Evolutionary conservation across 78 protist species (phyloP), one percentile per base, ranked within the genome.

Genomic region (Dictyostelium firmibasis): DNA sequence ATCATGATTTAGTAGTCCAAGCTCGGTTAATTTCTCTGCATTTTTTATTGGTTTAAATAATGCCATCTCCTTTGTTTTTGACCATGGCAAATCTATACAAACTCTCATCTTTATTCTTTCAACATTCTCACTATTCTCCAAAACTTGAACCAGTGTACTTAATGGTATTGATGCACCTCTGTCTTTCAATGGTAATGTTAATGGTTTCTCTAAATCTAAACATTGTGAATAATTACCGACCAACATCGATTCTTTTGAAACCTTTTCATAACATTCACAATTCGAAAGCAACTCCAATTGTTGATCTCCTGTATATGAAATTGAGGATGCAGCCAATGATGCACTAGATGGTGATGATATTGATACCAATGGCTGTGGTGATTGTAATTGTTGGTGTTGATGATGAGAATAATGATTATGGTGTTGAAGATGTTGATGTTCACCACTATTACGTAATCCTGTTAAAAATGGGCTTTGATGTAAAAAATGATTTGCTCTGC

Each of bases 151-250:
- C 2, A 89, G 44, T 3, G 75, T 70, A 0, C 74, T 43, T 3
- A 89, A 27, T 31, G 94, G 94, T 18, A 81, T 70, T 3, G 82
- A 41, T 27, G 94, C 86, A 7, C 87, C 87, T 69, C 84, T 25
- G 70, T 89, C 94, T 3, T 81, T 83, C 18, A 78, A 69, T 23
- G 87, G 86, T 6, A 89, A 47, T 11, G 94, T 78, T 31, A 89
- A 43, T n/a, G 94, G 94, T 44, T 89, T 89, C 38, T 89, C 94
- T 8, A 89, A 72, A 81, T 89, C 94, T 13, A 87, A 64, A 29
- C 9, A 11, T 13, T 72, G 82, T 29, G 79, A 72, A 33, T 29
- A 13, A 5, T 33, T 18, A 5, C 43, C 43, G 13, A 5, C 9
- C 8, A 33, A 16, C 79, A 33, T 72, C 33, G 79, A 72, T 33